Percentiles rank a stretch among this genome's conserved stretches.
Conservation (phyloP, 2,329 filamentous ascomycete species). For the Cytospora piceae region DNA sequence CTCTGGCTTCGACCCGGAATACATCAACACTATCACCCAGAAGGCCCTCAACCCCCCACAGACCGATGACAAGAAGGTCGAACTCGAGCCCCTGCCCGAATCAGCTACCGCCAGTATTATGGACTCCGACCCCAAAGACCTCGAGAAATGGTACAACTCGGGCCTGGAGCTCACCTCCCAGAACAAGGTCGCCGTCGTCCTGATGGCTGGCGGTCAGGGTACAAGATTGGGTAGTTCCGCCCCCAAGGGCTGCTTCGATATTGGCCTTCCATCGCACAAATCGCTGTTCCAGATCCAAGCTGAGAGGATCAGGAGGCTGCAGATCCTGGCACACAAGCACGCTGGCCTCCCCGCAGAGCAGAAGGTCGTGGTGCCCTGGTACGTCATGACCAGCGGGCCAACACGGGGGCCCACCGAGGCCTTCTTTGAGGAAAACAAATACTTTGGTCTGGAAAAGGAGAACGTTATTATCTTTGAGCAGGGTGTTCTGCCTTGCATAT, state of each 20-base stretch:
- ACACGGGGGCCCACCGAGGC: constrained; percentile 89
- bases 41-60: constrained; percentile 78
- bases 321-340: constrained; percentile 77
- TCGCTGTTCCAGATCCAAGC: constrained; percentile 97
- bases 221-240: constrained; percentile 92
- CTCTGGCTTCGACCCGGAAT: constrained; percentile 75
- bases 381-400: constrained; percentile 98
- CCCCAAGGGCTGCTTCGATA: constrained; percentile 97
- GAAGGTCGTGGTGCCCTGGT: constrained; percentile 83
- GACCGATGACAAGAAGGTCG: constrained; percentile 54
- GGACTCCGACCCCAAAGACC: constrained; percentile 78
- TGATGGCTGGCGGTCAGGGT: constrained; percentile 97
- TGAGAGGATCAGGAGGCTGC: constrained; percentile 86
- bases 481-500: constrained; percentile 94
- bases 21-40: constrained; percentile 86
- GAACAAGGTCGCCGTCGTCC: constrained; percentile 80
- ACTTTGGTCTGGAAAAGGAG: constrained; percentile 84
- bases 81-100: constrained; percentile 85
- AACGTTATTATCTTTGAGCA: constrained; percentile 96
- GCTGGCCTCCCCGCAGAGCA: constrained; percentile 53
- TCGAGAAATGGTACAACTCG: constrained; percentile 82
- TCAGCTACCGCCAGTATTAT: constrained; percentile 87
- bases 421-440: constrained; percentile 87
- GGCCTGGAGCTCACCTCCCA: constrained; percentile 80
- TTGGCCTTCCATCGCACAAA: constrained; percentile 90